These are phyloP conservation scores for Neofusicoccum kwambonambiense DNA, from an alignment of 2,329 filamentous ascomycete species.

Conservation along the genomic window DNA sequence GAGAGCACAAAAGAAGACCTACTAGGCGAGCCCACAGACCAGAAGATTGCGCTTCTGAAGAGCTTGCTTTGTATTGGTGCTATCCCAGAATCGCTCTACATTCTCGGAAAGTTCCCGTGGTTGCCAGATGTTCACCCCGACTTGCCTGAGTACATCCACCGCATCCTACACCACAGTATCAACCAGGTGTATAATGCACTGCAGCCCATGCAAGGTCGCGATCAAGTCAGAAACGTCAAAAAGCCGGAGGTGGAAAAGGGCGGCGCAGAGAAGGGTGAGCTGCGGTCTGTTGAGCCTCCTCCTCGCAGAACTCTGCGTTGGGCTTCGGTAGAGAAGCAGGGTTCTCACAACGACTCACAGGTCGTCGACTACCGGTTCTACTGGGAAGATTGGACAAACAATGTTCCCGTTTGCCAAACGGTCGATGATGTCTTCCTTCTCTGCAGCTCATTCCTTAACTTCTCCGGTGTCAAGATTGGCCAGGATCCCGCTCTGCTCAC, in stretches of 20 bases:
- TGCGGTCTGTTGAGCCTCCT: neutral
- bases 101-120: constrained; percentile 91
- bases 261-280: constrained; percentile 57
- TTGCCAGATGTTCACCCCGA: constrained; percentile 82
- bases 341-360: constrained; percentile 43
- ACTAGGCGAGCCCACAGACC: constrained; percentile 71
- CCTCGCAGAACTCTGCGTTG: constrained; percentile 65
- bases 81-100: constrained; percentile 87
- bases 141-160: constrained; percentile 76
- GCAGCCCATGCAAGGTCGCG: constrained; percentile 42
- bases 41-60: constrained; percentile 81
- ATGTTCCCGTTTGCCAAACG: constrained; percentile 84
- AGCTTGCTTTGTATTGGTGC: constrained; percentile 88
- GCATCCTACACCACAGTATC: constrained; percentile 79
- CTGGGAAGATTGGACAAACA: constrained; percentile 96
- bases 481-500: constrained; percentile 74
- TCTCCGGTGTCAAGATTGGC: constrained; percentile 86
- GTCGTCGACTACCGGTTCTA: constrained; percentile 84
- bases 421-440: constrained; percentile 89
- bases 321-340: constrained; percentile 76
- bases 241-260: constrained; percentile 62
- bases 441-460: constrained; percentile 78
- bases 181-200: constrained; percentile 66
- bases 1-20: constrained; percentile 50
- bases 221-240: constrained; percentile 44